These are phyloP conservation scores for Amesomyces nigricolor DNA, from an alignment of 2,329 filamentous ascomycete species.

Conservation along the genomic window DNA sequence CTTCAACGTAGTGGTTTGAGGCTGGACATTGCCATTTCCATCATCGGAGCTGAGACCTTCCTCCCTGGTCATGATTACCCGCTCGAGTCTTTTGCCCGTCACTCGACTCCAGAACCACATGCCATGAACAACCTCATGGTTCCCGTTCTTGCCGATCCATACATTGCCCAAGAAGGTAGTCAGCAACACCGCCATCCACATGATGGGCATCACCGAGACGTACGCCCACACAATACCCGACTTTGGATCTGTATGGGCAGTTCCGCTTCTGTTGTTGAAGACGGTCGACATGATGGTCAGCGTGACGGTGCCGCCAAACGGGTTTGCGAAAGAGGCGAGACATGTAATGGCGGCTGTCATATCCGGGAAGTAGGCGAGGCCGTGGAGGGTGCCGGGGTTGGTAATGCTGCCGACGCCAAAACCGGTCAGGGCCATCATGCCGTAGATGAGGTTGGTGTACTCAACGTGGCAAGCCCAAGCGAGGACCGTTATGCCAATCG, in stretches of 20 bases:
- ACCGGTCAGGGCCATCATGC: constrained; percentile 61
- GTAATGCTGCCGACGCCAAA: constrained; percentile 59
- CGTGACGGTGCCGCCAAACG: constrained; percentile 59
- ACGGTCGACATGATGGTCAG: constrained; percentile 64
- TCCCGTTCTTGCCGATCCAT: constrained; percentile 27
- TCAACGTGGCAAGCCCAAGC: constrained; percentile 50
- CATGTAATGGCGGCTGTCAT: constrained; percentile 54
- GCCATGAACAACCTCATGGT: constrained; percentile 25
- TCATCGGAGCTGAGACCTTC: neutral
- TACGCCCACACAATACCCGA: constrained; percentile 62
- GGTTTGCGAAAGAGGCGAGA: constrained; percentile 53
- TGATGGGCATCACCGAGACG: constrained; percentile 54
- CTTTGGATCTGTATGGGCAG: constrained; percentile 16
- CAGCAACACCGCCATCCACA: constrained; percentile 36
- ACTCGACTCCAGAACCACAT: constrained; percentile 23
- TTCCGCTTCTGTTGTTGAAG: constrained; percentile 54
- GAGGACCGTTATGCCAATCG: constrained; percentile 53
- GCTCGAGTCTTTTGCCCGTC: constrained; percentile 16
- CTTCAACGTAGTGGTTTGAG: neutral
- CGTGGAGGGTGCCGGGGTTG: constrained; percentile 58
- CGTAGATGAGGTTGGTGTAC: constrained; percentile 49
- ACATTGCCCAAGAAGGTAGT: constrained; percentile 33
- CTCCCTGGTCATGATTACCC: constrained; percentile 15
- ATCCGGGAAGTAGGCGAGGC: constrained; percentile 54
- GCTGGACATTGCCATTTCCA: neutral